Evolutionary conservation across 2,329 filamentous ascomycete genomes (phyloP), one percentile per base, ranked within the genome.

Genomic region (Emydomyces testavorans): DNA sequence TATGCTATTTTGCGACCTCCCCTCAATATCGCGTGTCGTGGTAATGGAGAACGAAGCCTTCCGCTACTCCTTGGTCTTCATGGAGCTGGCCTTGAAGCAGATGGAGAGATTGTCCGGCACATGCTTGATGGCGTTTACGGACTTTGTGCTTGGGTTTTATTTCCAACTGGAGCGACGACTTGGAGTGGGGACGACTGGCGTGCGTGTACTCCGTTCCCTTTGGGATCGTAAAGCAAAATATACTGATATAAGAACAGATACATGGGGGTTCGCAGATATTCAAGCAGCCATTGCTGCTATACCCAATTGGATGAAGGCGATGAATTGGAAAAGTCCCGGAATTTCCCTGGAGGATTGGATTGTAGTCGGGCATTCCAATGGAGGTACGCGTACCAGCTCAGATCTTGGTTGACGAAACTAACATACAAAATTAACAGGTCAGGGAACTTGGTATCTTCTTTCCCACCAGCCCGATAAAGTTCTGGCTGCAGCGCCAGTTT

Each of bases 181-280:
- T 79, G 77, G 77, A 75, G 73, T 54, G 71, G 72, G 20, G 76
- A 80, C 58, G 77, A 79, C 55, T 79, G 77, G 77, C 77, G 67
- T 71, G 60, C 56, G 66, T 52, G n/a, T 34, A 57, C 20, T 35
- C 18, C 6, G 10, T 37, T 28, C 11, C 4, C 18, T 16, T 16
- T 11, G 8, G 8, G 34, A 36, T 16, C 3, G 10, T 4, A 20
- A 36, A 10, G 13, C 3, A 18, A 20, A 7, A 6, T 18, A 10
- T 38, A 28, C 18, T 47, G 23, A 37, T 18, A 16, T 16, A 21
- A 26, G 10, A 4, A 34, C 26, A 59, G 57, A 79, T 56, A 70
- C 64, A 4, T 79, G 75, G 74, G 76, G 76, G 0, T 71, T 73
- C 53, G 65, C 71, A 16, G 77, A 80, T 58, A 66, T 75, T 23